Evolutionary conservation across 768 basidiomycete species (phyloP), one percentile per base, ranked within the genome.

Genomic region (Ramaria rubella): DNA sequence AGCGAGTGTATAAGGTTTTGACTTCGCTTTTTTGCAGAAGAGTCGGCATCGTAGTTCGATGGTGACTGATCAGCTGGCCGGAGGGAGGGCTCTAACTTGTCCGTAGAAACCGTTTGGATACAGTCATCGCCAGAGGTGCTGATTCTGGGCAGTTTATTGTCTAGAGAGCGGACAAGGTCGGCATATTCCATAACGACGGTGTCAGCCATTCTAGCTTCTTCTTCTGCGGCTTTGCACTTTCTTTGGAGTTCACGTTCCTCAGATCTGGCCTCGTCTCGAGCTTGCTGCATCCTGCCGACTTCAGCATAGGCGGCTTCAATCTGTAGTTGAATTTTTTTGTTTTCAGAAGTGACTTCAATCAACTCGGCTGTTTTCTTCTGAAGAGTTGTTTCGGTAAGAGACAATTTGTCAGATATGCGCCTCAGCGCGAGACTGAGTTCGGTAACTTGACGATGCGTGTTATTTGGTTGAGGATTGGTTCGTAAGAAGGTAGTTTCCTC

Each of bases 131-230:
- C n/a, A 38, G 36, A 38, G 36, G 11, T 38, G 11, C n/a, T 38
- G 12, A 12, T 11, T 27, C 27, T 48, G 40, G 50, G 68, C 55
- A 66, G 67, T 57, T 76, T 73, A 17, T 75, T 74, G 62, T 88
- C 83, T 53, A 90, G 72, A 1, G 69, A 75, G 19, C 87, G 75
- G 12, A 90, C 89, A 14, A 91, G 77, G 57, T 81, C 81, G 0
- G 89, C 89, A 52, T 91, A 91, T 61, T 90, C 86, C 51, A 77
- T 73, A 15, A 90, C 77, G 4, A 81, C 83, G 29, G 77, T 65
- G 56, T 90, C 87, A 38, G 77, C 75, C 77, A 87, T 79, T 61
- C 73, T 76, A 19, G 38, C 46, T 59, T 84, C 79, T 65, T 87
- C 82, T 59, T 84, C 78, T 3, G 77, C 76, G 21, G 70, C 72